Evolutionary conservation across 257 asterid species (phyloP), one percentile per base, ranked within the genome.

Genomic region (Handroanthus guayacan): DNA sequence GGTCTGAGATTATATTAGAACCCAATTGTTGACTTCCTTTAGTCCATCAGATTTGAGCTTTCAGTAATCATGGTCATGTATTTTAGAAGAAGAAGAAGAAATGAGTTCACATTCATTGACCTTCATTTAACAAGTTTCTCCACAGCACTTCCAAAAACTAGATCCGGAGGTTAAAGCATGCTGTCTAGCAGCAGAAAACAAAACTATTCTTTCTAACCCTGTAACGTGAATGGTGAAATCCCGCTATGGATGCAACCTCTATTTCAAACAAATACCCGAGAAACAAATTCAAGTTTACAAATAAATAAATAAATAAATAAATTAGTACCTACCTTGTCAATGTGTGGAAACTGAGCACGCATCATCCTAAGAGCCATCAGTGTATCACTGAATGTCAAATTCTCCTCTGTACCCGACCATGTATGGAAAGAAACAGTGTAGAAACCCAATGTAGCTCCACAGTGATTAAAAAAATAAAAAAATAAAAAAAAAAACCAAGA

Each of bases 361-460:
- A 95, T 95, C 87, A 93, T 95, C 31, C 75, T 97, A 84, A 95
- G 96, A 73, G 97, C 99, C 80, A 95, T 90, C 55, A 89, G 81
- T 9, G 97, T 91, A 64, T 93, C 98, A 75, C 86, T 91, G 83
- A 95, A 91, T 25, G 68, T 82, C 55, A 89, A 80, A 86, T 84
- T 78, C 54, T 90, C 96, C 86, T 86, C 99, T 89, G 84, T 9
- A 80, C 58, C 16, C 51, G 79, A 37, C 57, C 83, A 68, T 60
- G 18, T 56, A 12, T 13, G 10, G 9, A 20, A 12, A 55, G 44
- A 74, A 41, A 60, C n/a, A 69, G 50, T 31, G 36, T 5, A 31
- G 51, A 45, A 37, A 50, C 39, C 25, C 31, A 57, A 37, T 10
- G 54, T 45, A 68, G 78, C 25, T 9, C 45, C n/a, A 14, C 25